A percentile compares a stretch with the other conserved stretches of the same genome.
phyloP scores from a whole-genome alignment of 352 stramenopile species.

The Elongisporangium prolatum region DNA sequence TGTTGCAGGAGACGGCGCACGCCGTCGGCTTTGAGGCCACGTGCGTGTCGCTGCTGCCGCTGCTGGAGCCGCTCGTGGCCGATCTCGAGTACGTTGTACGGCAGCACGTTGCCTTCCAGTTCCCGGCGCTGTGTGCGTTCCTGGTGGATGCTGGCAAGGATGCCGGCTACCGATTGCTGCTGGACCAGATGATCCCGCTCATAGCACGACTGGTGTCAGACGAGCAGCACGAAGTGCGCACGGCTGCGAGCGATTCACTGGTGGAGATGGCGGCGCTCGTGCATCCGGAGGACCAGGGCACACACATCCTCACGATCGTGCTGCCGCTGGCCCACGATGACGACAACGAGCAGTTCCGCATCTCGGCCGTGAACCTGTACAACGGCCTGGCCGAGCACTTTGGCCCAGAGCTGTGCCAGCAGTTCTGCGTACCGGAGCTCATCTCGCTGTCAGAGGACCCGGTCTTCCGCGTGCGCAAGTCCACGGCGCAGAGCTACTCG shows the following conservation, averaged over 20 bases:
- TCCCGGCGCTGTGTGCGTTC: conserved; percentile 80
- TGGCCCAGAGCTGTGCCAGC: conserved; percentile 85
- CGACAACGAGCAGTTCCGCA: conserved; percentile 90
- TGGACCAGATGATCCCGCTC: conserved; percentile 78
- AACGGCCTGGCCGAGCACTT: conserved; percentile 89
- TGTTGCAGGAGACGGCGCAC: conserved; percentile 88
- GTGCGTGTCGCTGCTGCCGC: conserved; percentile 85
- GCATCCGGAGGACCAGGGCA: conserved; percentile 82
- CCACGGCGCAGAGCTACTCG: conserved; percentile 88
- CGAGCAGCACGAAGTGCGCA: conserved; percentile 85
- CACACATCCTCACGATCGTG: conserved; percentile 91
- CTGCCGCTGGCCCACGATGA: conserved; percentile 89
- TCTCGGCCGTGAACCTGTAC: conserved; percentile 90
- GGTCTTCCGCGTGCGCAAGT: conserved; percentile 92
- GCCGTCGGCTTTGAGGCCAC: conserved; percentile 80
- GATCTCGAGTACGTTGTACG: conserved; percentile 95
- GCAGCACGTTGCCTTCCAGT: conserved; percentile 90
- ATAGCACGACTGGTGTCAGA: conserved; percentile 79
- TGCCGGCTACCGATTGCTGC: conserved; percentile 62
- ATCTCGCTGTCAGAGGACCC: conserved; percentile 89
- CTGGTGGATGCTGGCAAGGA: conserved; percentile 36
- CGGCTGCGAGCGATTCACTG: conserved; percentile 81
- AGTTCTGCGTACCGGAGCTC: conserved; percentile 93
- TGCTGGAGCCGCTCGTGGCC: conserved; percentile 78
- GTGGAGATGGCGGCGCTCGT: conserved; percentile 86